Conservation (phyloP, 805 yeast genomes). For the Candida silvicultrix region DNA sequence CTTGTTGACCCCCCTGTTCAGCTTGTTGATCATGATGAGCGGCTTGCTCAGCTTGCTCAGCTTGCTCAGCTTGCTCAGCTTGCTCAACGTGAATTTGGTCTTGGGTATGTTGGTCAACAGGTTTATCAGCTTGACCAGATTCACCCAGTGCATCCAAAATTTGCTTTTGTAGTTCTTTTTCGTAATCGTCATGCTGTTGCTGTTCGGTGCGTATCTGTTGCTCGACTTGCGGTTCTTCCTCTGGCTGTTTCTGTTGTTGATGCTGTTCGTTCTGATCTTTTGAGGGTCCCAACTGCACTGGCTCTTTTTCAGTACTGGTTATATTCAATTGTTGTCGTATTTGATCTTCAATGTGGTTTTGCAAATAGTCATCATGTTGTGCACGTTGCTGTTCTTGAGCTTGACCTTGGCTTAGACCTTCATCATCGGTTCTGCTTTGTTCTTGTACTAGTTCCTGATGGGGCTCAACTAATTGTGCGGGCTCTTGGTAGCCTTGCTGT, state of each 20-base stretch:
- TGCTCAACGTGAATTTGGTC: slow-evolving; percentile 1
- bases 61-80: background rate
- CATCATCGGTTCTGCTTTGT: no score
- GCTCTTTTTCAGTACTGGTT: background rate
- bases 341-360: background rate
- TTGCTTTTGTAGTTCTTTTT: slow-evolving; percentile 11
- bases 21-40: no score
- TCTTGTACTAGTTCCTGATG: background rate
- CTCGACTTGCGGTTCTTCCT: background rate
- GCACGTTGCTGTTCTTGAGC: background rate
- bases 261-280: background rate
- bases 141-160: slow-evolving; percentile 14
- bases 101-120: no score
- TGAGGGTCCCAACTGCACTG: background rate
- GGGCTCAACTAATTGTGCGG: slow-evolving; percentile 2
- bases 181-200: slow-evolving; percentile 3
- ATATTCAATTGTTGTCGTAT: slow-evolving; percentile 6
- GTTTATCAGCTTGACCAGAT: no score
- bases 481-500: background rate
- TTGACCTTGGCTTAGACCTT: background rate
- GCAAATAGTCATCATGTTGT: background rate
- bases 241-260: background rate
- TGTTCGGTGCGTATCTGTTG: background rate
- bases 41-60: background rate
- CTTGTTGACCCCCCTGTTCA: background rate